A percentile compares a stretch with the other conserved stretches of the same genome.
These are phyloP conservation scores for Boletus sp. DNA, from an alignment of 1,284 basidiomycete species.

Conservation along the genomic window DNA sequence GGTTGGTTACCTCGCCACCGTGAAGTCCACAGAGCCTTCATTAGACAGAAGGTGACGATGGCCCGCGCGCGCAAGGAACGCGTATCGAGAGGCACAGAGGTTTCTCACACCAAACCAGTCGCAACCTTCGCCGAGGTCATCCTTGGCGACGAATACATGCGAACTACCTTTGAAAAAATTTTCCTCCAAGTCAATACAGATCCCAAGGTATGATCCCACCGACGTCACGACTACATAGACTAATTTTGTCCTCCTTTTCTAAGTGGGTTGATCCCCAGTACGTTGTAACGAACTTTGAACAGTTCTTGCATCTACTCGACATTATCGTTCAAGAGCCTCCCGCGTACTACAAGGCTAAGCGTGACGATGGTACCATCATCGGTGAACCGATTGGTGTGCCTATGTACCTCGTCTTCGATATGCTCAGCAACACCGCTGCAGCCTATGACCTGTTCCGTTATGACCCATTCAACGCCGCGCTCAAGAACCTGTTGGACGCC, in stretches of 20 bases:
- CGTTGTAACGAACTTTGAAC: constrained; percentile 5
- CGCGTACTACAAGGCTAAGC: constrained; percentile 15
- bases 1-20: constrained; percentile 15
- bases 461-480: constrained; percentile 25
- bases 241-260: background rate
- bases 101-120: background rate
- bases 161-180: constrained; percentile 14
- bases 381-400: constrained; percentile 15
- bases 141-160: constrained; percentile 8
- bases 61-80: background rate
- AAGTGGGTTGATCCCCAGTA: constrained; percentile 12
- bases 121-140: constrained; percentile 16
- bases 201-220: constrained; percentile 11
- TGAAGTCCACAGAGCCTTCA: constrained; percentile 11
- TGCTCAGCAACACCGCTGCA: constrained; percentile 31
- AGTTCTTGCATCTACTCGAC: constrained; percentile 18
- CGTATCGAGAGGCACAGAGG: background rate
- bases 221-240: background rate
- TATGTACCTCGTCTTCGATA: constrained; percentile 26
- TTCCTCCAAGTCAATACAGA: constrained; percentile 19
- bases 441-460: constrained; percentile 28
- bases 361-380: constrained; percentile 19
- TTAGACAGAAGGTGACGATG: background rate
- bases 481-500: background rate
- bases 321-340: constrained; percentile 17